Evolutionary conservation across 495 filamentous ascomycete species (phyloP).

Genomic region (Ramalina peruviana): DNA sequence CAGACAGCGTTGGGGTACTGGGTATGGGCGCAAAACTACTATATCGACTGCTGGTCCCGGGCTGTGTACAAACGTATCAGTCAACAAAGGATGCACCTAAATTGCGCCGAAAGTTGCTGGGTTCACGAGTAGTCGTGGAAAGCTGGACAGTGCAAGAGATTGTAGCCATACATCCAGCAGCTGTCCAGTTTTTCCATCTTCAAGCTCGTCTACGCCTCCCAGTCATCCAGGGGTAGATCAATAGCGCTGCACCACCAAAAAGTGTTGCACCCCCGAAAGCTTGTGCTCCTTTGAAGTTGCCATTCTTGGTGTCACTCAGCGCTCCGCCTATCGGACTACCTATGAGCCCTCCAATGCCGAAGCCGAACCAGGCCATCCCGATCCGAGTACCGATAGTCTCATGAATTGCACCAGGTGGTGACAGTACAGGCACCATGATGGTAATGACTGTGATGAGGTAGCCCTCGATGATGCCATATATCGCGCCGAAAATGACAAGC

Average conservation of each 20-base stretch:
- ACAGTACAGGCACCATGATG: constrained; percentile 17
- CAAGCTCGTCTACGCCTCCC: background rate
- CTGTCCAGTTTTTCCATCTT: too few relatives aligned
- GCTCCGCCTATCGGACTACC: constrained; percentile 28
- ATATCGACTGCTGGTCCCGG: too few relatives aligned
- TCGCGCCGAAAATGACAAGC: constrained; percentile 25
- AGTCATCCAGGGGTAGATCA: constrained; percentile 2
- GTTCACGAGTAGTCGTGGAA: too few relatives aligned
- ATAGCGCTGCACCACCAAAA: constrained; percentile 1
- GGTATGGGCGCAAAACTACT: too few relatives aligned
- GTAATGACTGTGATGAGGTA: constrained; percentile 24
- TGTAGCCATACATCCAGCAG: too few relatives aligned
- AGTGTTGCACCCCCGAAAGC: background rate
- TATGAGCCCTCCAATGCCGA: constrained; percentile 18
- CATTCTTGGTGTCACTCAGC: background rate
- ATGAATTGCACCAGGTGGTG: constrained; percentile 12
- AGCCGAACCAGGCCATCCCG: constrained; percentile 21
- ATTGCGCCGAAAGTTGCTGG: too few relatives aligned
- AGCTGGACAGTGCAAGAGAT: too few relatives aligned
- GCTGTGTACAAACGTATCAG: too few relatives aligned
- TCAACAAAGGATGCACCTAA: too few relatives aligned
- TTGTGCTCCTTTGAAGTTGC: constrained; percentile 3
- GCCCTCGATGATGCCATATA: constrained; percentile 30
- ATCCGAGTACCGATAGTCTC: constrained; percentile 23
- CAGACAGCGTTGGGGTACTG: too few relatives aligned